These are phyloP conservation scores for Lasiodiplodia citricola DNA, from an alignment of 2,329 filamentous ascomycete species.

Conservation along the genomic window DNA sequence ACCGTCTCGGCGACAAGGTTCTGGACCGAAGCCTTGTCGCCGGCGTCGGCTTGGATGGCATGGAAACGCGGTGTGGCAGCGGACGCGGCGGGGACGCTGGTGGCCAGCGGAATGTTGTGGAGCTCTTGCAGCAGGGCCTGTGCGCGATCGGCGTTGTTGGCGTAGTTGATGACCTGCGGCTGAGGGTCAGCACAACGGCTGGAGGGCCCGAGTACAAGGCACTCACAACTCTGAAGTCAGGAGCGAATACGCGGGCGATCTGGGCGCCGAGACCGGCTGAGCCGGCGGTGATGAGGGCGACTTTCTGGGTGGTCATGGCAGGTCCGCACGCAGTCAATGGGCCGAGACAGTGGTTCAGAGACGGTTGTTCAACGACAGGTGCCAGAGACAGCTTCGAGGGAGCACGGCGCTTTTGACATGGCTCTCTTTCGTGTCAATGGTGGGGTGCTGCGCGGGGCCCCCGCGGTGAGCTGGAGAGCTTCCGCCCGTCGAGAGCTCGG, in stretches of 20 bases:
- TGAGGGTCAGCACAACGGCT: conserved; percentile 1
- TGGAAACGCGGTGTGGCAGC: conserved; percentile 45
- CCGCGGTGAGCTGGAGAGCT: conserved; percentile 9
- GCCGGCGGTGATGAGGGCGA: conserved; percentile 55
- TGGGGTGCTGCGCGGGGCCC: conserved; percentile 7
- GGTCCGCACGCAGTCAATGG: background rate
- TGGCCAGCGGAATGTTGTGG: conserved; percentile 41
- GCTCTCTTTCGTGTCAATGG: background rate
- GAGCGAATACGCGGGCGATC: conserved; percentile 52
- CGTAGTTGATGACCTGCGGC: conserved; percentile 54
- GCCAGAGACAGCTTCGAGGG: background rate
- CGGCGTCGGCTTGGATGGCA: conserved; percentile 54
- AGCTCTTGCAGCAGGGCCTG: conserved; percentile 49
- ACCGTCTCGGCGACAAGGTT: conserved; percentile 52
- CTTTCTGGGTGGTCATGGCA: conserved; percentile 48
- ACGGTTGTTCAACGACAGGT: background rate
- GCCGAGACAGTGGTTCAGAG: background rate
- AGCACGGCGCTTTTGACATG: background rate
- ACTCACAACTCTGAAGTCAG: conserved; percentile 53
- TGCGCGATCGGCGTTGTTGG: conserved; percentile 51
- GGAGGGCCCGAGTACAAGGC: background rate
- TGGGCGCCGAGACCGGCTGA: conserved; percentile 56
- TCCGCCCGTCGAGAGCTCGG: conserved; percentile 14
- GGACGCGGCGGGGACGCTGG: conserved; percentile 30
- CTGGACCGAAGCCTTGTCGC: conserved; percentile 49